Evolutionary conservation across 2,329 filamentous ascomycete species (phyloP).

Genomic region (Pseudofabraea citricarpa): DNA sequence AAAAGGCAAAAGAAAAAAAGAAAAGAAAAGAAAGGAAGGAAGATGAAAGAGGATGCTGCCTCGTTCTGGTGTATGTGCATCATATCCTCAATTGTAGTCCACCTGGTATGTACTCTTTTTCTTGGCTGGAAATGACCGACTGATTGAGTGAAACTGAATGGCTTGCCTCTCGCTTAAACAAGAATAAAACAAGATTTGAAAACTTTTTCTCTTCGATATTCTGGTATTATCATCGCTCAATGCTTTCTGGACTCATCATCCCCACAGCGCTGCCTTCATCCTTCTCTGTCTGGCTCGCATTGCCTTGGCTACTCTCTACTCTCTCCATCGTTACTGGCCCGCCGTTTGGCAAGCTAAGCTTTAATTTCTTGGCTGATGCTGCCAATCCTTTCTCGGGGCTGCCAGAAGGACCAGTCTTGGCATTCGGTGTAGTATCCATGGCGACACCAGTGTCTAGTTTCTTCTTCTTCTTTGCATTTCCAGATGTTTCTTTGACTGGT

Average conservation of each 20-base stretch:
- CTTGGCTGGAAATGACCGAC: no score
- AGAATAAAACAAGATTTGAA: no score
- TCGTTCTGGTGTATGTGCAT: no score
- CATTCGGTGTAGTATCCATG: conserved; percentile 26
- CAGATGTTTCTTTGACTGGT: conserved; percentile 75
- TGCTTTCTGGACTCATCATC: conserved; percentile 81
- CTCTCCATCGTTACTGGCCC: conserved; percentile 47
- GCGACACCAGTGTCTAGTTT: conserved; percentile 56
- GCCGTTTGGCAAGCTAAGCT: conserved; percentile 27
- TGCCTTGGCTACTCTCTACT: conserved; percentile 51
- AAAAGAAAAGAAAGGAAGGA: no score
- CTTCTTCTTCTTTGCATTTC: conserved; percentile 83
- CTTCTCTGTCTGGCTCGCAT: conserved; percentile 51
- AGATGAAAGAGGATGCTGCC: no score
- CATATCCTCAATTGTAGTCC: no score
- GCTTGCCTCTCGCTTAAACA: no score
- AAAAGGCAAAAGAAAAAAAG: no score
- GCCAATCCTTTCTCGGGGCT: conserved; percentile 35
- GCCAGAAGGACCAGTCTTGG: conserved; percentile 27
- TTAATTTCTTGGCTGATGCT: conserved; percentile 48
- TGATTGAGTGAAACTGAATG: no score
- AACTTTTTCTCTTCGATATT: no score
- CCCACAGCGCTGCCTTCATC: conserved; percentile 65
- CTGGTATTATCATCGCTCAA: conserved; percentile 25
- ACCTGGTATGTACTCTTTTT: no score